A percentile compares a stretch with the other conserved stretches of the same genome.
Conservation (phyloP, 2,329 filamentous ascomycete genomes). For the Aspergillus thermomutatus region DNA sequence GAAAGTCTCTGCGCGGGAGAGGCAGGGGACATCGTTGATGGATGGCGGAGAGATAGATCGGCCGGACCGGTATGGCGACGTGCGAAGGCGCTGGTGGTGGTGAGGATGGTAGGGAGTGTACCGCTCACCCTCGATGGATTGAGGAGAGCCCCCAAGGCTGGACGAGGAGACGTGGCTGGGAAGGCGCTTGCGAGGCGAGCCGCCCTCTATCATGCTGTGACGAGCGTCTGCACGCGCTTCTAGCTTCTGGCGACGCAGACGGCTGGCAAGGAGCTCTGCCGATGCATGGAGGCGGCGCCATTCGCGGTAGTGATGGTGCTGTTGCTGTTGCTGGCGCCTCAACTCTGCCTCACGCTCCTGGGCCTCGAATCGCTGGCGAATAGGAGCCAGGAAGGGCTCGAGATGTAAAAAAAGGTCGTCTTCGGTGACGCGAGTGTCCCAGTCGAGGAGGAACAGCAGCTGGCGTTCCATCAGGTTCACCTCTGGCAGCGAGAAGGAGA, state of each 20-base stretch:
- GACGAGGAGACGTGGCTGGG: constrained; percentile 28
- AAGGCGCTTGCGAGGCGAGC: constrained; percentile 22
- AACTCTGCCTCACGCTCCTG: constrained; percentile 45
- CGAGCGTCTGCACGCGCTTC: constrained; percentile 28
- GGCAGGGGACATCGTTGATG: constrained; percentile 40
- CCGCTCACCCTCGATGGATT: constrained; percentile 31
- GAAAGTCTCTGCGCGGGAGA: constrained; percentile 41
- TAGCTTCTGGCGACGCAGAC: constrained; percentile 36
- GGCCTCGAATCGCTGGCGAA: constrained; percentile 61
- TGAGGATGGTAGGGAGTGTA: constrained; percentile 35
- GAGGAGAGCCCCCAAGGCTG: constrained; percentile 28
- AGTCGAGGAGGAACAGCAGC: constrained; percentile 88
- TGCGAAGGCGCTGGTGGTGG: constrained; percentile 21
- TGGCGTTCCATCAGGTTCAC: constrained; percentile 99
- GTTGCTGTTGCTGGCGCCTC: constrained; percentile 6
- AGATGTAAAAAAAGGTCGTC: constrained; percentile 84
- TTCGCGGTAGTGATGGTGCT: constrained; percentile 26
- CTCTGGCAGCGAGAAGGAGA: constrained; percentile 90
- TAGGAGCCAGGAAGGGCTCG: constrained; percentile 82
- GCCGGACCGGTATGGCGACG: constrained; percentile 33
- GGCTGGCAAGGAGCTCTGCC: constrained; percentile 32
- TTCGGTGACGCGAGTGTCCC: constrained; percentile 83
- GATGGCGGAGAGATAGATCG: constrained; percentile 45
- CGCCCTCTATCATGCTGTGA: constrained; percentile 6
- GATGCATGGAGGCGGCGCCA: constrained; percentile 36